A percentile compares a stretch with the other conserved stretches of the same genome.
Evolutionary conservation across 176 grass and related monocot species (phyloP).

Genomic region (Raddia guianensis): DNA sequence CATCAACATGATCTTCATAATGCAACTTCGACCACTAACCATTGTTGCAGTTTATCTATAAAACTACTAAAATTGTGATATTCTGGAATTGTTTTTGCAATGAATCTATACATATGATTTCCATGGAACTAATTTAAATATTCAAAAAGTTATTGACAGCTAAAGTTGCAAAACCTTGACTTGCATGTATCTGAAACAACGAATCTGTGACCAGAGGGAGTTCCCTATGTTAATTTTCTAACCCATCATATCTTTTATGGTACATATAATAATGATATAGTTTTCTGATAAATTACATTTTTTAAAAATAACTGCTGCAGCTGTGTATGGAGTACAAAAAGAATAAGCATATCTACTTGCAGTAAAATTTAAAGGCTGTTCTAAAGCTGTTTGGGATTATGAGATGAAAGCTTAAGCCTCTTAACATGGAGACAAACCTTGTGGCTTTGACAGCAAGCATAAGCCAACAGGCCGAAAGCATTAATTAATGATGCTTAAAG

Average conservation of each 20-base stretch:
- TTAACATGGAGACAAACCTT: not conserved
- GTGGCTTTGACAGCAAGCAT: not conserved
- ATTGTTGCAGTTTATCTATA: too few species aligned
- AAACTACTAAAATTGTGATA: too few species aligned
- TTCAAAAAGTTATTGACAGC: too few species aligned
- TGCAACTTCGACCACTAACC: too few species aligned
- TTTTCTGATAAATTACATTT: conserved; percentile 12
- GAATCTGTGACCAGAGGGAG: too few species aligned
- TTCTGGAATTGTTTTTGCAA: too few species aligned
- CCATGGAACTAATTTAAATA: too few species aligned
- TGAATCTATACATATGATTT: too few species aligned
- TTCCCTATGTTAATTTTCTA: not conserved
- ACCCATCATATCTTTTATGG: not conserved
- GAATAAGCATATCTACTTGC: not conserved
- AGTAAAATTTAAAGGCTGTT: not conserved
- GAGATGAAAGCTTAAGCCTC: not conserved
- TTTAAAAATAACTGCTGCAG: not conserved
- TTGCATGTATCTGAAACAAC: too few species aligned
- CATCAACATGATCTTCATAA: too few species aligned
- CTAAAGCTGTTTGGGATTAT: not conserved
- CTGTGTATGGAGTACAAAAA: not conserved
- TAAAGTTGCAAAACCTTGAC: too few species aligned
- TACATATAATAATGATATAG: not conserved
- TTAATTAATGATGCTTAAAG: not conserved
- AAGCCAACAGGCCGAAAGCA: not conserved